Percentiles rank a stretch among this genome's conserved stretches.
These are phyloP conservation scores for Adansonia gregorii DNA, from an alignment of 441 rosid genomes.

Conservation along the genomic window DNA sequence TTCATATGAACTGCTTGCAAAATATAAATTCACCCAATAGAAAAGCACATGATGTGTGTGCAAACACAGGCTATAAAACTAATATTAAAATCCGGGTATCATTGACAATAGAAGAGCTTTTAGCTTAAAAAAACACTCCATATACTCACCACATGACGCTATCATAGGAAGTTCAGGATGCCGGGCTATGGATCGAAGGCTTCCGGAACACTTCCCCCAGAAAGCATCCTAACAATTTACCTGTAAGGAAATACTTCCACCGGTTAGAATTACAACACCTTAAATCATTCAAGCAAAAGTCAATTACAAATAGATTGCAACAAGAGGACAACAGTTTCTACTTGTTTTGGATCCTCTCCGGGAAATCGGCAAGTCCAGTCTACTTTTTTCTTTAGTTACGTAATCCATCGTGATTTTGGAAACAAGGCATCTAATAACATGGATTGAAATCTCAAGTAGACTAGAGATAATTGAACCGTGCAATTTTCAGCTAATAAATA, in stretches of 20 bases:
- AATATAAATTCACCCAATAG: neutral
- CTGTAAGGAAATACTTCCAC: slow-evolving; percentile 39
- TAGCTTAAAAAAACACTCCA: neutral
- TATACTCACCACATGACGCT: slow-evolving; percentile 85
- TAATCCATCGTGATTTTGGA: neutral
- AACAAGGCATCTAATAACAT: neutral
- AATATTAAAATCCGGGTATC: too few species aligned
- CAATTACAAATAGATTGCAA: neutral
- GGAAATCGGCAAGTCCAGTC: neutral
- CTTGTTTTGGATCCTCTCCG: neutral
- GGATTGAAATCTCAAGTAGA: neutral
- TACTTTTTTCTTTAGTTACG: neutral
- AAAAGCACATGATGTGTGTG: neutral
- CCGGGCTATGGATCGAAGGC: slow-evolving; percentile 78
- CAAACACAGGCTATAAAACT: neutral
- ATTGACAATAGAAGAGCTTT: too few species aligned
- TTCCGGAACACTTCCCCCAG: slow-evolving; percentile 89
- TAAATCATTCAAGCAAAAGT: slow-evolving; percentile 17
- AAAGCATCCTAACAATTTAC: slow-evolving; percentile 84
- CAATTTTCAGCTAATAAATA: neutral
- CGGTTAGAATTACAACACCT: slow-evolving; percentile 15
- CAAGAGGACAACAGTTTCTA: neutral
- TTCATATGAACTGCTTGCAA: neutral
- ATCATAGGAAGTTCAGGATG: slow-evolving; percentile 76
- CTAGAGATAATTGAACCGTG: neutral